Percentiles rank a stretch among this genome's conserved stretches.
These are phyloP conservation scores for Trichosporon sp. DNA, from an alignment of 1,284 basidiomycete genomes.

Conservation along the genomic window DNA sequence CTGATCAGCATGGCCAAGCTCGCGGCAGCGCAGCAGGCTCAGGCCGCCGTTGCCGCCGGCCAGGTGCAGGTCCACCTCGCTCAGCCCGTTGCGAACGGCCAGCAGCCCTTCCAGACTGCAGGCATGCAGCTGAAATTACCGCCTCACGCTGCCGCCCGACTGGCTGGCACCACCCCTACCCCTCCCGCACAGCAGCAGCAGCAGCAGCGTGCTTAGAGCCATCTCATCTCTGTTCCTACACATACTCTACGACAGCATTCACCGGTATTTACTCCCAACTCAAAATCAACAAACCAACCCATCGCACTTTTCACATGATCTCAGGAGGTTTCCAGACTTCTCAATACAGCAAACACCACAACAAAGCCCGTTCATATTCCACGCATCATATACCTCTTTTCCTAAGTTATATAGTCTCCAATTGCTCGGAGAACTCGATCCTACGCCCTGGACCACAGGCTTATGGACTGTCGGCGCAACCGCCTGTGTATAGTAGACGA, in stretches of 20 bases:
- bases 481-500: conserved; percentile 6
- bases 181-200: conserved; percentile 19
- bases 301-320: not conserved
- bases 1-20: conserved; percentile 25
- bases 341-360: not conserved
- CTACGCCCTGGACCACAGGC: not conserved
- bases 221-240: not conserved
- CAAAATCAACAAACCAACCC: not conserved
- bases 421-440: conserved; percentile 1
- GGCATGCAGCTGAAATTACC: conserved; percentile 39
- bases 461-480: conserved; percentile 1
- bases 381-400: not conserved
- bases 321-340: not conserved
- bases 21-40: conserved; percentile 25
- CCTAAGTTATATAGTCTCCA: not conserved
- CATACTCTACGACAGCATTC: not conserved
- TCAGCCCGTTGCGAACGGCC: conserved; percentile 3
- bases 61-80: conserved; percentile 9
- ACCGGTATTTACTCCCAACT: not conserved
- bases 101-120: conserved; percentile 13
- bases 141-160: conserved; percentile 37
- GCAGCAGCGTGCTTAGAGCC: conserved; percentile 7
- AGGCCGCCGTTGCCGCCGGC: conserved; percentile 12
- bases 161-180: conserved; percentile 22
- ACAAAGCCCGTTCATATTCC: not conserved